A percentile compares a stretch with the other conserved stretches of the same genome.
These are phyloP conservation scores for Fusarium sublunatum DNA, from an alignment of 2,329 filamentous ascomycete species.

Conservation along the genomic window DNA sequence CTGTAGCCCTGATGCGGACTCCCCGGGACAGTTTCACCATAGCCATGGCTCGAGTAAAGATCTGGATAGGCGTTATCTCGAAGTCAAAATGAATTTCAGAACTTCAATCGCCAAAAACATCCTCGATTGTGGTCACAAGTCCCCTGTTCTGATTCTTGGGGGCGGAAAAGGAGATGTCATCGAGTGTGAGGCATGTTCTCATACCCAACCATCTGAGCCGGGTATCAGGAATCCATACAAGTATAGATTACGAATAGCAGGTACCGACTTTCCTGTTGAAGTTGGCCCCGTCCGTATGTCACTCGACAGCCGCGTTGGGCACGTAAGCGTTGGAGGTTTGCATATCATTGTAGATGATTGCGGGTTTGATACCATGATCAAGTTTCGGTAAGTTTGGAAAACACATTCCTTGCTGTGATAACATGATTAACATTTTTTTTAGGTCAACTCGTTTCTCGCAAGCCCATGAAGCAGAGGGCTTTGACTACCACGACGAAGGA, in stretches of 20 bases:
- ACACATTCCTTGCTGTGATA: neutral
- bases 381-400: constrained; percentile 26
- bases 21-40: too few species aligned
- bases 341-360: constrained; percentile 33
- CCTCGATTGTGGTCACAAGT: constrained; percentile 14
- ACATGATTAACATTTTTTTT: constrained; percentile 7
- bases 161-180: constrained; percentile 1
- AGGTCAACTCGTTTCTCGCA: constrained; percentile 36
- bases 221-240: neutral
- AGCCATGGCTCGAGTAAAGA: neutral
- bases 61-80: neutral
- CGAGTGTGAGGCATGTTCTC: constrained; percentile 25
- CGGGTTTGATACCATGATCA: constrained; percentile 10
- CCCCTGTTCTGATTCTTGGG: constrained; percentile 16
- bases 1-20: too few species aligned
- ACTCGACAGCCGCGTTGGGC: constrained; percentile 20
- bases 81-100: neutral
- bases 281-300: constrained; percentile 25
- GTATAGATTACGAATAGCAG: constrained; percentile 11
- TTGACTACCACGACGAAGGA: constrained; percentile 8
- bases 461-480: constrained; percentile 20
- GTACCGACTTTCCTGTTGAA: constrained; percentile 12
- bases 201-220: neutral
- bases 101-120: neutral
- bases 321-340: constrained; percentile 26